Evolutionary conservation across 495 filamentous ascomycete species (phyloP), one percentile per base, ranked within the genome.

Genomic region (Opeltia flavorubescens): DNA sequence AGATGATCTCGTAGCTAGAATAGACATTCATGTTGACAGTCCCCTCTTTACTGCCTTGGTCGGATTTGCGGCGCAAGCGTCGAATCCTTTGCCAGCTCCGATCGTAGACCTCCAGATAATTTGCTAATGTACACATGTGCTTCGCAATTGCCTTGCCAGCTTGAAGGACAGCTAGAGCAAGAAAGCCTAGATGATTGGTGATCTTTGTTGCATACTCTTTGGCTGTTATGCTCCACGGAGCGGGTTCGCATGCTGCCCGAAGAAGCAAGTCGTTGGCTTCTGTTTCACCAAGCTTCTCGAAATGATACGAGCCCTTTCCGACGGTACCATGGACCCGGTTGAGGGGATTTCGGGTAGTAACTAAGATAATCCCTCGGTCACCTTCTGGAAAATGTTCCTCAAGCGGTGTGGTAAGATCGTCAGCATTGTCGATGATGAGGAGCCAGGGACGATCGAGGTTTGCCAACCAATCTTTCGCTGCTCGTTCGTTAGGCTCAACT

Each of bases 391-490:
- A 63, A 45, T 50, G 62, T 15, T 58, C 41, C 13, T 49, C 45
- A 13, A 67, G n/a, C 20, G 54, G 28, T 15, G 60, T 45, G 4
- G 49, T 48, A 17, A 51, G 47, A 44, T 67, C 53, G 43, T 70
- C 66, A 1, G 63, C 64, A 46, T 68, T 70, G 51, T 69, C 66
- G 29, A 69, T 66, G 31, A 69, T 54, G 2, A 69, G 55, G 12
- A 67, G 56, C 65, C 64, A 68, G 5, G 50, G 56, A 27, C 52
- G 35, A 12, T 43, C 35, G n/a, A 50, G 47, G 33, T 43, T 51
- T 15, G 51, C 46, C 38, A 59, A 55, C 57, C 57, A 59, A 21
- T 21, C 50, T 29, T 43, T 57, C 5, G 44, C 52, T 13, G 49
- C 52, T 20, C 43, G 27, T 41, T 47, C 13, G 31, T 55, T 52